Conservation (phyloP, 2,329 filamentous ascomycete genomes). For the Aureobasidium subglaciale region DNA sequence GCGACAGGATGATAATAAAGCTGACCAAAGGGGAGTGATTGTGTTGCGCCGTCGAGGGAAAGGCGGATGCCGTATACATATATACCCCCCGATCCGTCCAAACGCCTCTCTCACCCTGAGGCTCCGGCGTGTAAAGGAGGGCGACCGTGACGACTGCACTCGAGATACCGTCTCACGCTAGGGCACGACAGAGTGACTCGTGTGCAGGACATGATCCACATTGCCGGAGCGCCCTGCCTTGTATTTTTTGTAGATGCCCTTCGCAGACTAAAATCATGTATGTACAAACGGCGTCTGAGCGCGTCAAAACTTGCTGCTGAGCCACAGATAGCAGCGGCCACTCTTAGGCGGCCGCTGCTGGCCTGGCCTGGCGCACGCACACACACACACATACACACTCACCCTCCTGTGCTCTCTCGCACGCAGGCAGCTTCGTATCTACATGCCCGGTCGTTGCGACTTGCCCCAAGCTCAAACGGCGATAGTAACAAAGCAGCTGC, state of each 20-base stretch:
- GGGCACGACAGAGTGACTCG: conserved; percentile 19
- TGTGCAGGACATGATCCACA: conserved; percentile 15
- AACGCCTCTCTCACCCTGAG: conserved; percentile 11
- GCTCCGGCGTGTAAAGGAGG: conserved; percentile 13
- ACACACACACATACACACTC: neutral
- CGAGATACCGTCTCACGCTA: conserved; percentile 16
- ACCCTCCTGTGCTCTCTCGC: neutral
- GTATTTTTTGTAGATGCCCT: conserved; percentile 16
- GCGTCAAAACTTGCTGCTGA: conserved; percentile 14
- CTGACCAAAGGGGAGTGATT: conserved; percentile 10
- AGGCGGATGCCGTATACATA: conserved; percentile 8
- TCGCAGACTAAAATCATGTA: conserved; percentile 14
- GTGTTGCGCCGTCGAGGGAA: conserved; percentile 11
- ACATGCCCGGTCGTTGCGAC: conserved; percentile 7
- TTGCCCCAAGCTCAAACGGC: conserved; percentile 11
- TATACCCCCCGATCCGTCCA: conserved; percentile 9
- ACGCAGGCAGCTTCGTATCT: conserved; percentile 11
- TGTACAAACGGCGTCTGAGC: conserved; percentile 11
- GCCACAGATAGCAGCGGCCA: conserved; percentile 13
- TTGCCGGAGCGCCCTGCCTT: conserved; percentile 14
- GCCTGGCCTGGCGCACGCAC: conserved; percentile 8
- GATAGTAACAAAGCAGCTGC: conserved; percentile 1
- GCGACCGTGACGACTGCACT: conserved; percentile 15
- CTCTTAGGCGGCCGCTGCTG: neutral
- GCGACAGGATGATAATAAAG: conserved; percentile 2